Conservation (phyloP, 345 rosid species). For the Cochlearia excelsa region DNA sequence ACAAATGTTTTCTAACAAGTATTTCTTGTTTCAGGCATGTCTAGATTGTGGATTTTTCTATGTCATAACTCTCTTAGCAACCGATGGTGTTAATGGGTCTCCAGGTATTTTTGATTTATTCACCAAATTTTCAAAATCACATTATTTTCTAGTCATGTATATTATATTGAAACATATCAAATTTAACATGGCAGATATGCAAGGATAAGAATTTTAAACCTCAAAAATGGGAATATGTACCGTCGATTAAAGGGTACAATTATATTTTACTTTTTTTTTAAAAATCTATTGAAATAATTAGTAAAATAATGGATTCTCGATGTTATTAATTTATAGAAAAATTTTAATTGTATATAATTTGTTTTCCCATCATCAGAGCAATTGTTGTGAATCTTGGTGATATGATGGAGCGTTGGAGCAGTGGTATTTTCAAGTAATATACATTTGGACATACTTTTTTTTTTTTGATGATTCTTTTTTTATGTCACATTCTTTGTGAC, state of each 20-base stretch:
- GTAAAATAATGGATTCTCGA: too few relatives aligned
- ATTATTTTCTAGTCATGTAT: too few relatives aligned
- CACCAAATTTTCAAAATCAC: not conserved
- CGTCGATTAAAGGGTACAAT: slow-evolving; percentile 64
- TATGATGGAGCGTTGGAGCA: slow-evolving; percentile 92
- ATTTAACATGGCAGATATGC: slow-evolving; percentile 50
- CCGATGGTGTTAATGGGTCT: slow-evolving; percentile 71
- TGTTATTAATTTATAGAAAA: too few relatives aligned
- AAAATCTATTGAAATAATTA: too few relatives aligned
- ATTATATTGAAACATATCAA: not conserved
- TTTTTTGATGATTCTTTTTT: too few relatives aligned
- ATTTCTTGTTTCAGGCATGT: too few relatives aligned
- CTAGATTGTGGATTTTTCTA: too few relatives aligned
- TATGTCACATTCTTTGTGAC: too few relatives aligned
- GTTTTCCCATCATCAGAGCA: slow-evolving; percentile 42
- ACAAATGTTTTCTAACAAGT: too few relatives aligned
- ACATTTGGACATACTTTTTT: too few relatives aligned
- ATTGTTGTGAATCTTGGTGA: slow-evolving; percentile 78
- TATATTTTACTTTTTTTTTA: not conserved
- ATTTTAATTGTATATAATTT: too few relatives aligned
- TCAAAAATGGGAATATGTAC: slow-evolving; percentile 69
- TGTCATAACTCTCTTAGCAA: slow-evolving; percentile 65
- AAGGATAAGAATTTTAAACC: slow-evolving; percentile 64
- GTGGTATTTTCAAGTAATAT: slow-evolving; percentile 62
- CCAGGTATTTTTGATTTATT: slow-evolving; percentile 42